Conservation (phyloP, 352 stramenopile genomes). For the Pythium apleroticum region DNA sequence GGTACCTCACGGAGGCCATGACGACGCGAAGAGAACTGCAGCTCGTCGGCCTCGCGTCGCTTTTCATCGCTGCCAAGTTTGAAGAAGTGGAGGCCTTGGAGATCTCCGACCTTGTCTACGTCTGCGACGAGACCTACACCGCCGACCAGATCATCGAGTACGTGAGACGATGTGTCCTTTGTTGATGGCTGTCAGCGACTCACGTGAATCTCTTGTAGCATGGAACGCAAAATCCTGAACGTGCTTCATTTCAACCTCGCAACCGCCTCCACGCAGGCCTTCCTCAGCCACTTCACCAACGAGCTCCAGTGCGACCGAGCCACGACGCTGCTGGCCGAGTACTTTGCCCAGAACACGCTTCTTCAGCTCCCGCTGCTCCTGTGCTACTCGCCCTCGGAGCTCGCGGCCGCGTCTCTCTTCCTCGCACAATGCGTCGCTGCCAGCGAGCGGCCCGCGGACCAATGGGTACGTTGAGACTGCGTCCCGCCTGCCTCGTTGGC, state of each 20-base stretch:
- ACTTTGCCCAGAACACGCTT: constrained; percentile 60
- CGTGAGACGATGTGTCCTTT: no score
- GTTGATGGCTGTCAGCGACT: constrained; percentile 56
- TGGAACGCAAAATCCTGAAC: constrained; percentile 96
- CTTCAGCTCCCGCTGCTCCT: constrained; percentile 52
- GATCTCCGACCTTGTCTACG: constrained; percentile 97
- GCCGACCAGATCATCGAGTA: constrained; percentile 61
- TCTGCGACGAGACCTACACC: constrained; percentile 97
- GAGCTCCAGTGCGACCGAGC: constrained; percentile 42
- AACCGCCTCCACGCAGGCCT: constrained; percentile 93
- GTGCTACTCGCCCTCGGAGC: constrained; percentile 47
- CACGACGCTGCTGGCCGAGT: constrained; percentile 46
- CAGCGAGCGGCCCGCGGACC: constrained; percentile 1
- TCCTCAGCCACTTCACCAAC: constrained; percentile 96
- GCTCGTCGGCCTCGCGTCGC: constrained; percentile 95
- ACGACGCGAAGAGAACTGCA: constrained; percentile 95
- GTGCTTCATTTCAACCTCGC: constrained; percentile 96
- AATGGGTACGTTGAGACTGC: constrained; percentile 17
- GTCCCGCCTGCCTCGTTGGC: neutral
- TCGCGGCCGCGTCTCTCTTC: constrained; percentile 48
- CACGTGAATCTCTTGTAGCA: no score
- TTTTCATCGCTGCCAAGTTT: constrained; percentile 99
- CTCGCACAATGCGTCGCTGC: constrained; percentile 33
- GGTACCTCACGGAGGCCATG: constrained; percentile 90
- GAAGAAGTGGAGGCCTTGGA: constrained; percentile 99